phyloP scores from a whole-genome alignment of 2,329 filamentous ascomycete species.

The Bipolaris sorokiniana region DNA sequence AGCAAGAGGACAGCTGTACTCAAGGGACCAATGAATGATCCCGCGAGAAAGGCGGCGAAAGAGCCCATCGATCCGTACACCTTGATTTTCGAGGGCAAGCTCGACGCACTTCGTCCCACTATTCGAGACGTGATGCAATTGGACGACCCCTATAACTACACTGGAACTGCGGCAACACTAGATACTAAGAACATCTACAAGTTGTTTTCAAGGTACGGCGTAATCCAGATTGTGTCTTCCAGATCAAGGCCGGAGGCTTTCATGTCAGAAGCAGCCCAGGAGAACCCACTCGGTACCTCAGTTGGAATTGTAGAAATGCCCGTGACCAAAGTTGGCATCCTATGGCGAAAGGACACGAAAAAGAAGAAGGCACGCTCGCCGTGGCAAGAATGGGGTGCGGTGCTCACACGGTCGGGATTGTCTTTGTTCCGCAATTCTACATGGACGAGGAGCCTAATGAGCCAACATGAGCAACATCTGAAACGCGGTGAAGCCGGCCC shows the following conservation, averaged over 20 bases:
- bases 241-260: slow-evolving; percentile 94
- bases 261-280: slow-evolving; percentile 83
- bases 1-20: slow-evolving; percentile 67
- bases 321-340: slow-evolving; percentile 89
- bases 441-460: slow-evolving; percentile 90
- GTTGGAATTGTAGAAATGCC: slow-evolving; percentile 97
- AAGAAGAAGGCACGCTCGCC: slow-evolving; percentile 93
- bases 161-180: slow-evolving; percentile 75
- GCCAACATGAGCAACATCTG: slow-evolving; percentile 82
- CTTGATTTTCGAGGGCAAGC: slow-evolving; percentile 85
- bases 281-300: slow-evolving; percentile 79
- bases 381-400: slow-evolving; percentile 98
- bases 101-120: slow-evolving; percentile 81
- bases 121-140: slow-evolving; percentile 91
- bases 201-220: slow-evolving; percentile 88
- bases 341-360: slow-evolving; percentile 94
- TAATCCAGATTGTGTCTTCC: slow-evolving; percentile 93
- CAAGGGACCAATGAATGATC: slow-evolving; percentile 67
- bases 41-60: slow-evolving; percentile 68
- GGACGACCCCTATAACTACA: slow-evolving; percentile 89
- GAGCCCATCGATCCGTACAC: slow-evolving; percentile 96
- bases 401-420: slow-evolving; percentile 93
- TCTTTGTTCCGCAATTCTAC: slow-evolving; percentile 94
- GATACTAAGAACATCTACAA: slow-evolving; percentile 83
- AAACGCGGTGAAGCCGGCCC: slow-evolving; percentile 78